Percentiles rank a stretch among this genome's conserved stretches.
Conservation (phyloP, 257 asterid genomes). For the Solanum peruvianum region DNA sequence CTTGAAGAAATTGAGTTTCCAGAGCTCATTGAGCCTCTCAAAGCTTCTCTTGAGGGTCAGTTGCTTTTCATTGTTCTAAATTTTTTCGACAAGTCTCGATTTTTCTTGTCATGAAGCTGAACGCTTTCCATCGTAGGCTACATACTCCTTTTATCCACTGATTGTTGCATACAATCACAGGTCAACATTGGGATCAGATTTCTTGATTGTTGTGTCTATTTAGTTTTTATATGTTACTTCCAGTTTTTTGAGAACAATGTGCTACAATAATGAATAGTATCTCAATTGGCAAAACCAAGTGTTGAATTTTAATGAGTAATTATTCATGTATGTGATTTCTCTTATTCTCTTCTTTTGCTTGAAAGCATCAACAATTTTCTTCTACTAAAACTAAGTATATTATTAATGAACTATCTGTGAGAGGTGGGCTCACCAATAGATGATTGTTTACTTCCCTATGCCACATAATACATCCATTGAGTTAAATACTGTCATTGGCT, state of each 20-base stretch:
- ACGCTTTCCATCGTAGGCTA: neutral
- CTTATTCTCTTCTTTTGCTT: neutral
- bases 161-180: neutral
- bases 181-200: neutral
- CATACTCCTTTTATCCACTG: neutral
- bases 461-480: neutral
- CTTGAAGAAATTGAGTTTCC: conserved; percentile 83
- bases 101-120: neutral
- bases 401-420: neutral
- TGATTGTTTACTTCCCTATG: neutral
- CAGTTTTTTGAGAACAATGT: neutral
- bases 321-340: neutral
- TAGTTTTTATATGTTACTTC: neutral
- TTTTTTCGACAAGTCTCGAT: neutral
- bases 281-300: neutral
- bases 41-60: conserved; percentile 77
- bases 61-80: neutral
- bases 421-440: neutral
- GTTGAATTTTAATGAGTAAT: neutral
- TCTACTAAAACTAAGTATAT: neutral
- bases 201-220: neutral
- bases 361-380: neutral
- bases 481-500: neutral
- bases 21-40: conserved; percentile 71
- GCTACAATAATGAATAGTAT: neutral